These are phyloP conservation scores for Thymus mandschuricus DNA, from an alignment of 257 asterid genomes.

Conservation along the genomic window DNA sequence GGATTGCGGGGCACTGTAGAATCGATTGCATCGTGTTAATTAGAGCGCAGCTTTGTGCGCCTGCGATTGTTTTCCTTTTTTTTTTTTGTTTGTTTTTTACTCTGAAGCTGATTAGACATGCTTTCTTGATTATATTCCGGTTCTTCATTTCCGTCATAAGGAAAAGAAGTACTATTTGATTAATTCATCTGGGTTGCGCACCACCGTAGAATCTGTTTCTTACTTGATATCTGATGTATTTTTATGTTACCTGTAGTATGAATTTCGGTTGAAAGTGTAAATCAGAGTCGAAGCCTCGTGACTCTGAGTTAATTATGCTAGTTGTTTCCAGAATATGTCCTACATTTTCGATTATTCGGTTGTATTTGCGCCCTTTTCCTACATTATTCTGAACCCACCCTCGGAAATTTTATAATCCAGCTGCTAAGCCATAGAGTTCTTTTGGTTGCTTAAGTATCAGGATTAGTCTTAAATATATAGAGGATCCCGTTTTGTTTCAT, in stretches of 20 bases:
- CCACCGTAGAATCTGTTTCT: too few species aligned
- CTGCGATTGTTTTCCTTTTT: background rate
- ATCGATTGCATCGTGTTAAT: background rate
- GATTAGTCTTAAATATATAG: background rate
- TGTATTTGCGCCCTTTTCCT: background rate
- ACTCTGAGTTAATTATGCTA: background rate
- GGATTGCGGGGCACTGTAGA: background rate
- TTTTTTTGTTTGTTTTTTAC: background rate
- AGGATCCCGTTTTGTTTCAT: background rate
- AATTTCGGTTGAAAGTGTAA: background rate
- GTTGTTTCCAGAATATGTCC: background rate
- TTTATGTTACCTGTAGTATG: background rate
- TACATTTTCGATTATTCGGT: background rate
- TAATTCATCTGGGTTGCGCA: too few species aligned
- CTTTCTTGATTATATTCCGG: background rate
- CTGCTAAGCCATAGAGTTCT: background rate
- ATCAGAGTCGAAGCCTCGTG: background rate
- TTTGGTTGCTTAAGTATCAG: background rate
- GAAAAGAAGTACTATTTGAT: too few species aligned
- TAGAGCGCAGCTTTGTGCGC: background rate
- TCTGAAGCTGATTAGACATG: background rate
- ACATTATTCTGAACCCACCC: background rate
- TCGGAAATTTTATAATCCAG: constrained; percentile 1
- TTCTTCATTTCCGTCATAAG: background rate
- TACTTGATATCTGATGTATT: background rate